phyloP scores from a whole-genome alignment of 108 stramenopile species.

The Chaetoceros muelleri region DNA sequence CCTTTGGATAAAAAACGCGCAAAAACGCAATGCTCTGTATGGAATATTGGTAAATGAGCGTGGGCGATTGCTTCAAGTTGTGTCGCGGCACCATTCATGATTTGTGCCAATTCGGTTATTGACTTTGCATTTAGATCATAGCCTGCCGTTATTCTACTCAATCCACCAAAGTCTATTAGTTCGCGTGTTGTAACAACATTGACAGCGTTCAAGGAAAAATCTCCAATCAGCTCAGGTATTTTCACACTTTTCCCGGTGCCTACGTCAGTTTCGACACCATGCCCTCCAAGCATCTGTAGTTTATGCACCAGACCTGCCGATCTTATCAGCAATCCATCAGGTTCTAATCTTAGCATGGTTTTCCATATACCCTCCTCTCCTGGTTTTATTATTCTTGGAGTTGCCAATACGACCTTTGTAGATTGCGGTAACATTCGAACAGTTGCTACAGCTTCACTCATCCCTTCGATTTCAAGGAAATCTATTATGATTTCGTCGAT shows the following conservation, averaged over 20 bases:
- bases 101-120: conserved; percentile 39
- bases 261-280: conserved; percentile 14
- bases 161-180: conserved; percentile 32
- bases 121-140: conserved; percentile 53
- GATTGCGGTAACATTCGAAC: conserved; percentile 21
- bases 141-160: conserved; percentile 40
- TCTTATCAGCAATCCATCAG: conserved; percentile 54
- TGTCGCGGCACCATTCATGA: conserved; percentile 15
- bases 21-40: conserved; percentile 74
- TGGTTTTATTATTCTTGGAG: conserved; percentile 63
- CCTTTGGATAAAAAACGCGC: conserved; percentile 59
- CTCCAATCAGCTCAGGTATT: conserved; percentile 54
- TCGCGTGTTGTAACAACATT: conserved; percentile 53
- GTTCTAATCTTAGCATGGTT: conserved; percentile 34
- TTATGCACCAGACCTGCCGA: conserved; percentile 51
- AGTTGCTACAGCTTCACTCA: conserved; percentile 35
- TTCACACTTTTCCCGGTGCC: conserved; percentile 13
- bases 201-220: conserved; percentile 63
- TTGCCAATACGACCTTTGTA: conserved; percentile 38
- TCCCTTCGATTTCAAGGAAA: conserved; percentile 66
- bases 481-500: conserved; percentile 61
- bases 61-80: conserved; percentile 58
- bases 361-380: conserved; percentile 59
- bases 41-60: conserved; percentile 66
- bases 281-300: conserved; percentile 31